Base-by-base conservation (phyloP, 805 yeast species). In the Teunomyces tritomae region DNA sequence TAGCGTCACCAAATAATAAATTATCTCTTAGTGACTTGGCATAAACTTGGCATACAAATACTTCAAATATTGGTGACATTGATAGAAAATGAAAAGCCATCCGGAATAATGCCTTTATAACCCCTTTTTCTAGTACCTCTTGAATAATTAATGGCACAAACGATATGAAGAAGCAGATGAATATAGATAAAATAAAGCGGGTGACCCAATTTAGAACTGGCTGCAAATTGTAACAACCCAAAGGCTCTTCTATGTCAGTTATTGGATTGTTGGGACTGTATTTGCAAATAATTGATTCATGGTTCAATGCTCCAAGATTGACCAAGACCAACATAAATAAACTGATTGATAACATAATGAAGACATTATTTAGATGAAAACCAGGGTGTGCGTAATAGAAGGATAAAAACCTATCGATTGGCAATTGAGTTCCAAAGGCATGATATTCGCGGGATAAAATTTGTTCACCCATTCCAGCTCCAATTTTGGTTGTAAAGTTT, bases 381-480 rank as follows among this genome's bases (percentile, higher is more conserved):
- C 98, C 98, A 8, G 97, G 92, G 65, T 92, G 98, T 0, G 98
- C 98, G 68, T 92, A 92, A 66, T 88, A 92, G 67, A 92, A 92
- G 0, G 97, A 89, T 45, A 92, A 68, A 69, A 92, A 91, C 43
- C 97, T 70, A 63, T 92, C 97, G 39, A 91, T 75, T 2, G 97
- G 96, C 46, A 92, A 71, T 57, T 84, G 89, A 2, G 96, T 89
- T 1, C 98, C 97, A 50, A 92, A 66, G 65, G 88, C 89, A 64
- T 85, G 92, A 67, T 91, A 89, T 60, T 92, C 98, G 59, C 98
- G 78, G 5, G 96, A 89, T 29, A 92, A 69, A 65, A 91, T 79
- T 65, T 92, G 98, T 63, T 92, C 98, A 7, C 98, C 98, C 98
- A 92, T 92, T 44, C 98, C 98, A 37, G 96, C 94, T 2, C 98